phyloP scores from a whole-genome alignment of 1,284 basidiomycete genomes.

The Sanguinoderma infundibulare region DNA sequence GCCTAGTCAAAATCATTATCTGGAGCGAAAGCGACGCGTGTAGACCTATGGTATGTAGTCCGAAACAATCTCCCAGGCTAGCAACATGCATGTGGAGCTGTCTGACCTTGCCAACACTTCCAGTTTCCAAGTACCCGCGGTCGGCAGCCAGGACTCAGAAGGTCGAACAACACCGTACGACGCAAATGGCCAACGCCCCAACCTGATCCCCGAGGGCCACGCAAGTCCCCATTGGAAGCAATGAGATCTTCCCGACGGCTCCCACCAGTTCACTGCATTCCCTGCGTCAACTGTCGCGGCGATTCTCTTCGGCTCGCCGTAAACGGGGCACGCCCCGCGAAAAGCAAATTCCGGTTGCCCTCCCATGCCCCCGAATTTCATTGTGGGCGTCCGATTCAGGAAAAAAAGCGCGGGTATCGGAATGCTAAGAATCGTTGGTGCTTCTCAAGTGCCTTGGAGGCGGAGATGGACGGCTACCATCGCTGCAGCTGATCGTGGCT shows the following conservation, averaged over 20 bases:
- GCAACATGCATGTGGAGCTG: not conserved
- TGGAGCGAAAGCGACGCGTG: not conserved
- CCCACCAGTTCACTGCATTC: not conserved
- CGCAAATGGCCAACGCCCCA: too few relatives aligned
- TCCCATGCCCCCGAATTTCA: not conserved
- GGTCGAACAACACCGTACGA: too few relatives aligned
- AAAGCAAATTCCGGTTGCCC: not conserved
- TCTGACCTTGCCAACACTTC: not conserved
- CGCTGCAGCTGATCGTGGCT: too few relatives aligned
- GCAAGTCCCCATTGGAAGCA: not conserved
- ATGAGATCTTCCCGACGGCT: not conserved
- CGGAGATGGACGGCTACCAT: not conserved
- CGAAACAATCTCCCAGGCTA: not conserved
- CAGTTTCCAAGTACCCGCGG: not conserved
- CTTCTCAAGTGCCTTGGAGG: not conserved
- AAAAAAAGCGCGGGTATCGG: too few relatives aligned
- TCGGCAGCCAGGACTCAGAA: too few relatives aligned
- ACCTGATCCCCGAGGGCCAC: not conserved
- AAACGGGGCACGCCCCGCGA: not conserved
- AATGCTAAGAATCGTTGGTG: not conserved
- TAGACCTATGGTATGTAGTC: not conserved
- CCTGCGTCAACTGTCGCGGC: not conserved
- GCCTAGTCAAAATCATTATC: not conserved
- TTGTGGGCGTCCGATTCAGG: not conserved
- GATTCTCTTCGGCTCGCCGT: not conserved